Evolutionary conservation across 495 filamentous ascomycete genomes (phyloP), one percentile per base, ranked within the genome.

Genomic region (Endocarpon pusillum): DNA sequence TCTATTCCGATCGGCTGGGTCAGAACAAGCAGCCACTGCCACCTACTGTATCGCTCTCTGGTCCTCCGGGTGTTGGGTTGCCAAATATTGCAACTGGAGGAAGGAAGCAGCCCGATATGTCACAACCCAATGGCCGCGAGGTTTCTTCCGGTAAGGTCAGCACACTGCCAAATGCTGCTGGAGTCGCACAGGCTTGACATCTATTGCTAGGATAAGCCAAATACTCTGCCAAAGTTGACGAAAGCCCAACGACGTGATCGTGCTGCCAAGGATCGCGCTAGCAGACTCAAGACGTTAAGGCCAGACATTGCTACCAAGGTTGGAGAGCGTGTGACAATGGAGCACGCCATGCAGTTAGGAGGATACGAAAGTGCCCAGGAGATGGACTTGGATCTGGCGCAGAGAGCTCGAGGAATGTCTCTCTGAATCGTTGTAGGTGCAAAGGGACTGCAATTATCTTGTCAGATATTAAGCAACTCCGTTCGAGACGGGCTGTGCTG

Each of bases 1-100:
- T 73, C 3, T 74, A 68, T 24, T 49, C 38, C 0, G 41, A 56
- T n/a, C 45, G 52, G 27, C 64, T 68, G 18, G 58, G 49, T 36
- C 40, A 44, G 18, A 38, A 57, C 33, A 50, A 46, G 27, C 29
- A 43, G 22, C 36, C 49, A 15, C 46, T 50, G 16, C 41, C 52
- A 7, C 50, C 49, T 12, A 53, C 59, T 1, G 52, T 54, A 4
- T 49, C 48, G 21, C 49, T 44, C 23, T 33, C 45, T 24, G 43
- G 40, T 40, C 52, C 42, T 9, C 48, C 37, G 27, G 37, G 42
- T 15, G 39, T 12, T 34, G 47, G n/a, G n/a, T n/a, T n/a, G n/a
- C n/a, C n/a, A n/a, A n/a, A n/a, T n/a, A n/a, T n/a, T n/a, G n/a
- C n/a, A n/a, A n/a, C n/a, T n/a, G n/a, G n/a, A n/a, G n/a, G n/a